Evolutionary conservation across 176 grass and related monocot species (phyloP).

Genomic region (Pontederia paniculata): DNA sequence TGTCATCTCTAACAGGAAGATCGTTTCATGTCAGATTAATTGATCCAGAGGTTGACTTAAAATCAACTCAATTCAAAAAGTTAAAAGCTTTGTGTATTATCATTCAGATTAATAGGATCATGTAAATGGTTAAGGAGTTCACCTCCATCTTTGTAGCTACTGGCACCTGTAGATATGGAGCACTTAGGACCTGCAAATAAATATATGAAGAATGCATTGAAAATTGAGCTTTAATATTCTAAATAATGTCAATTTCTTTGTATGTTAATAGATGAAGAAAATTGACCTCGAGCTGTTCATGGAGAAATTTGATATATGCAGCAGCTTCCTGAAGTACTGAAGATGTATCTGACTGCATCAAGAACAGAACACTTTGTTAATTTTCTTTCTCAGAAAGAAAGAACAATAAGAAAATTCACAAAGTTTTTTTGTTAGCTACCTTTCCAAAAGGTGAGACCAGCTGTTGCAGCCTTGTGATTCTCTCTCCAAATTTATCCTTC

Average conservation of each 20-base stretch:
- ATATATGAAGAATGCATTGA: too few species aligned
- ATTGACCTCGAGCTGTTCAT: slow-evolving; percentile 82
- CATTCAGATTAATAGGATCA: too few species aligned
- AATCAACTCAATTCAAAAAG: too few species aligned
- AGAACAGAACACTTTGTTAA: not conserved
- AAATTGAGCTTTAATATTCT: too few species aligned
- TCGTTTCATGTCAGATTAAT: too few species aligned
- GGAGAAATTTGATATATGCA: slow-evolving; percentile 85
- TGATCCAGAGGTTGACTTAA: too few species aligned
- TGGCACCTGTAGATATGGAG: slow-evolving; percentile 56
- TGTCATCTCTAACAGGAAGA: not conserved
- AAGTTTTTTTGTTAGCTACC: slow-evolving; percentile 16
- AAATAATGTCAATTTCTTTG: too few species aligned
- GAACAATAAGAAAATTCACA: not conserved
- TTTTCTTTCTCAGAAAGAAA: not conserved
- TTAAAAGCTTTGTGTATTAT: too few species aligned
- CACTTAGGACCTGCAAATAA: slow-evolving; percentile 58
- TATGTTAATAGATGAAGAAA: not conserved
- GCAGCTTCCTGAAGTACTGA: slow-evolving; percentile 87
- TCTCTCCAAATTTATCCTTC: slow-evolving; percentile 90
- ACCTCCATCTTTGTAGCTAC: slow-evolving; percentile 38
- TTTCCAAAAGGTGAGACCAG: slow-evolving; percentile 93
- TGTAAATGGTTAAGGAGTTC: slow-evolving; percentile 14
- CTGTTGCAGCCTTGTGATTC: slow-evolving; percentile 65
- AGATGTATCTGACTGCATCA: slow-evolving; percentile 75